Base-by-base conservation (phyloP, 1,284 basidiomycete genomes). In the Melampsora larici-populina region DNA sequence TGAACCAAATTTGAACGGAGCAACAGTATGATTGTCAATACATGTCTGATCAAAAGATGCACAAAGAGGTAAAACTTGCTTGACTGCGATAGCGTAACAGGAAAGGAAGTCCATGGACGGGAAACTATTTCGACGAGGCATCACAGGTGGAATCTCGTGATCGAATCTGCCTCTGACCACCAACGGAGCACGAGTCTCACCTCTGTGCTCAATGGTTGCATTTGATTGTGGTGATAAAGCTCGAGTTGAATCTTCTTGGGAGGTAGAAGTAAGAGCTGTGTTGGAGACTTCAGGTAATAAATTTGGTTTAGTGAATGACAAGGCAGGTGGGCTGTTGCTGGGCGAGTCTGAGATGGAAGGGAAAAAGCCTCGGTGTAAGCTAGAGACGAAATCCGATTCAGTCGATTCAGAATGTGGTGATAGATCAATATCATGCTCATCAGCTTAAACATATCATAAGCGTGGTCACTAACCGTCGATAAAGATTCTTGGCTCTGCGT, bases 91-190 rank as follows among this genome's bases (percentile, higher is more conserved):
- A 0, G 92, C 93, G 84, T 95, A 95, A 81, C 92, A 94, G 2
- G 90, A 92, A 79, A 98, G 86, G 83, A 95, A 96, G 83, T 98
- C 95, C 85, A 98, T 90, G 0, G 93, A 93, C 0, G 94, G 94
- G 74, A 97, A 94, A 81, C 90, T 89, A 15, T 91, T 92, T 81
- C 89, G 91, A 77, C 92, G 81, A 0, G 82, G 81, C 0, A 83
- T 92, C 86, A 92, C 89, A 21, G 93, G 91, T 67, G 92, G 85
- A 18, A 97, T 84, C 0, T 91, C 87, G 83, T 98, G 95, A 78
- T 94, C 88, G 79, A 94, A 89, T 8, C 88, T 89, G 1, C 93
- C 93, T 1, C 90, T 86, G 6, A 94, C 90, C 3, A 81, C 69
- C 9, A 82, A 81, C 2, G 83, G 82, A 15, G 81, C 79, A 15